phyloP scores from a whole-genome alignment of 805 yeast genomes.

The Middelhovenomyces tepae region DNA sequence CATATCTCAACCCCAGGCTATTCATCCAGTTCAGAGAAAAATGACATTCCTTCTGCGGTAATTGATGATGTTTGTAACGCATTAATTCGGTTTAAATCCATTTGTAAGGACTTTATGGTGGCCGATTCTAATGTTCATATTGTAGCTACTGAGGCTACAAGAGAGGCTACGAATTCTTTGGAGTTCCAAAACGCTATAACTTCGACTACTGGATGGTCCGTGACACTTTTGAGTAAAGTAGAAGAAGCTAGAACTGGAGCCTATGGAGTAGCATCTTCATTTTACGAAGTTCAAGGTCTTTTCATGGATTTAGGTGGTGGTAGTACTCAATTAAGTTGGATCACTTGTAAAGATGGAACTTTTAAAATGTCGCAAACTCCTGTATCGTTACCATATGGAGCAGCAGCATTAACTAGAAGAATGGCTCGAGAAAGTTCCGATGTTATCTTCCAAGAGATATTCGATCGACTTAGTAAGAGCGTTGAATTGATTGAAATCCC shows the following conservation, averaged over 20 bases:
- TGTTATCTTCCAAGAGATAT: slow-evolving; percentile 45
- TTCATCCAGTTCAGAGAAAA: slow-evolving; percentile 6
- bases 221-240: slow-evolving; percentile 47
- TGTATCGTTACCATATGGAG: slow-evolving; percentile 64
- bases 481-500: slow-evolving; percentile 47
- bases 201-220: slow-evolving; percentile 59
- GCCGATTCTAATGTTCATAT: slow-evolving; percentile 47
- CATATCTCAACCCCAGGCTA: slow-evolving; percentile 11
- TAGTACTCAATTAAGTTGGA: slow-evolving; percentile 62
- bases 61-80: slow-evolving; percentile 53
- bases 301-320: slow-evolving; percentile 73
- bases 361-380: slow-evolving; percentile 48
- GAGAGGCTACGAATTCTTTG: slow-evolving; percentile 57
- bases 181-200: slow-evolving; percentile 49
- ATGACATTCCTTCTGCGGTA: slow-evolving; percentile 32
- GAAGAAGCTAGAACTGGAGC: slow-evolving; percentile 64
- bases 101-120: slow-evolving; percentile 70
- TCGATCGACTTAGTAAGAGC: slow-evolving; percentile 41
- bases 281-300: slow-evolving; percentile 55
- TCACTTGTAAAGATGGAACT: slow-evolving; percentile 46
- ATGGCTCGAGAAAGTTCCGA: slow-evolving; percentile 42
- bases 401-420: slow-evolving; percentile 55
- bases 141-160: slow-evolving; percentile 67
- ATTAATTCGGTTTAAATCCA: slow-evolving; percentile 56
- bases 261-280: slow-evolving; percentile 67